phyloP scores from a whole-genome alignment of 2,329 filamentous ascomycete species.

The Pseudogymnoascus sp. region DNA sequence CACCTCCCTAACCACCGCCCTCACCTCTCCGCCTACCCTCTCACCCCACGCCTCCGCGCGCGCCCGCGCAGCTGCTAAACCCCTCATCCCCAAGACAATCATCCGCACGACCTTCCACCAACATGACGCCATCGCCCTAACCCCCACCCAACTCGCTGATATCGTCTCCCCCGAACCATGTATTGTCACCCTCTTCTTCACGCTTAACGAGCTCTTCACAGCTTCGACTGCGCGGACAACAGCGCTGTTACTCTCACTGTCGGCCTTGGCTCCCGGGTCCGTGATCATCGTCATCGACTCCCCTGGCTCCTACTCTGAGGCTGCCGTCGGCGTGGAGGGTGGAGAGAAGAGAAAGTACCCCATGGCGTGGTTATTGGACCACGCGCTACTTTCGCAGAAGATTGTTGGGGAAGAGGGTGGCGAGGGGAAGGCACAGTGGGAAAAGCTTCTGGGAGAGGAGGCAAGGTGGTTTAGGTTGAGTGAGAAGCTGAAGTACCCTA shows the following conservation, averaged over 20 bases:
- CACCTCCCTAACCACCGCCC: constrained; percentile 44
- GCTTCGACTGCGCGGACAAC: constrained; percentile 66
- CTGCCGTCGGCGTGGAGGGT: constrained; percentile 48
- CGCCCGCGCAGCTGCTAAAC: constrained; percentile 35
- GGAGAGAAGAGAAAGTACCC: constrained; percentile 61
- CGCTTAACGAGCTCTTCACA: constrained; percentile 89
- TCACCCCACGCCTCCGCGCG: constrained; percentile 46
- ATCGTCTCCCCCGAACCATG: constrained; percentile 30
- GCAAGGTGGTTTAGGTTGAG: constrained; percentile 78
- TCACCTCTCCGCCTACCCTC: constrained; percentile 44
- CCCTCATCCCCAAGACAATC: constrained; percentile 35
- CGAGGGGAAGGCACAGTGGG: constrained; percentile 46
- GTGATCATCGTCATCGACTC: constrained; percentile 83
- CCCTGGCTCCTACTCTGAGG: constrained; percentile 84
- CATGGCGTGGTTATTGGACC: constrained; percentile 88
- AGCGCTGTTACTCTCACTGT: constrained; percentile 62
- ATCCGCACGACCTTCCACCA: constrained; percentile 38
- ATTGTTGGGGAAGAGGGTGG: constrained; percentile 24
- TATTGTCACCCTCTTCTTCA: constrained; percentile 82
- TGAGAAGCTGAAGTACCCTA: constrained; percentile 64
- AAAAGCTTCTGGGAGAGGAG: constrained; percentile 65
- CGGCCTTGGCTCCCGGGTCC: constrained; percentile 49
- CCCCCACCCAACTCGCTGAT: constrained; percentile 26
- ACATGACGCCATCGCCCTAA: constrained; percentile 41
- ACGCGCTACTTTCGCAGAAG: constrained; percentile 55